Evolutionary conservation across 2,329 filamentous ascomycete species (phyloP).

Genomic region (Cyphellophora attinorum): DNA sequence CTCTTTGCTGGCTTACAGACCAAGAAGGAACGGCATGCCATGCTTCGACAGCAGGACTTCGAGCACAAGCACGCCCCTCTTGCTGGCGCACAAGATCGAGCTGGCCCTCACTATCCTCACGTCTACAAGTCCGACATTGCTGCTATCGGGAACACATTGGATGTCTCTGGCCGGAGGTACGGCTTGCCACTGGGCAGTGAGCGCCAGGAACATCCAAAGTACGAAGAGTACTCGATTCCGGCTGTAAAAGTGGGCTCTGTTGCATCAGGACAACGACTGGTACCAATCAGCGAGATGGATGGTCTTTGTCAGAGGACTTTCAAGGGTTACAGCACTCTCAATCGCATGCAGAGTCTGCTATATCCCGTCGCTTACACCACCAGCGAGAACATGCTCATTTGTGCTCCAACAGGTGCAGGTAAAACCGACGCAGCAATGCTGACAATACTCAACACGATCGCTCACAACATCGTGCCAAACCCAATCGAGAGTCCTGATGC

Average conservation of each 20-base stretch:
- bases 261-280: conserved; percentile 61
- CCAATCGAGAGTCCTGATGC: conserved; percentile 65
- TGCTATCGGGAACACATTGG: conserved; percentile 76
- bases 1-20: conserved; percentile 55
- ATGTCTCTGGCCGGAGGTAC: conserved; percentile 70
- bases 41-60: conserved; percentile 63
- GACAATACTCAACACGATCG: conserved; percentile 81
- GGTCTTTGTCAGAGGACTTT: conserved; percentile 86
- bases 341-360: conserved; percentile 95
- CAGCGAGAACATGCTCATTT: conserved; percentile 97
- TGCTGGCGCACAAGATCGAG: conserved; percentile 58
- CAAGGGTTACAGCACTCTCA: conserved; percentile 83
- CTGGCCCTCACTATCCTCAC: conserved; percentile 77
- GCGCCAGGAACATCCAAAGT: conserved; percentile 62
- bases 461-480: conserved; percentile 73
- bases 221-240: conserved; percentile 83
- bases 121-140: conserved; percentile 66
- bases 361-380: conserved; percentile 93
- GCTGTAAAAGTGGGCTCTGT: conserved; percentile 69
- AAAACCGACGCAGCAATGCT: conserved; percentile 99
- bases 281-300: conserved; percentile 75
- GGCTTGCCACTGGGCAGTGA: conserved; percentile 67
- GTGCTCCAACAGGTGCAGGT: conserved; percentile 93
- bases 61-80: conserved; percentile 73
- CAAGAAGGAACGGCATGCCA: conserved; percentile 67